Evolutionary conservation across 495 filamentous ascomycete species (phyloP).

Genomic region (Trichoderma reesei): DNA sequence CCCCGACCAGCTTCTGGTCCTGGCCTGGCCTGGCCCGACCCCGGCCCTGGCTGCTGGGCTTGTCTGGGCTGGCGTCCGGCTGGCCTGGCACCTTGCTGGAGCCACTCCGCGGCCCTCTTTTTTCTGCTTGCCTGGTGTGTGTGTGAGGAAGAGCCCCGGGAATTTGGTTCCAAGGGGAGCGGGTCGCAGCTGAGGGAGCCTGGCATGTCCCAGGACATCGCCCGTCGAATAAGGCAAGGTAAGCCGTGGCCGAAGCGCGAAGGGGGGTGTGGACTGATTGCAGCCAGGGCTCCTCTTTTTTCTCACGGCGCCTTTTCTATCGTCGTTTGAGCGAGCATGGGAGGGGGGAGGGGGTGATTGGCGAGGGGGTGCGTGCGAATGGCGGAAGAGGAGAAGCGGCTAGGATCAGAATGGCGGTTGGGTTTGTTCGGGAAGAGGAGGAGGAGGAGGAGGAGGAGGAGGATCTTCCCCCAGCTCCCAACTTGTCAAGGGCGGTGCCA

Average conservation of each 20-base stretch:
- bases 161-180: constrained; percentile 3
- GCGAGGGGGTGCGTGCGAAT: neutral
- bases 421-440: neutral
- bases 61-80: too few relatives aligned
- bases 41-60: too few relatives aligned
- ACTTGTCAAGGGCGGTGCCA: neutral
- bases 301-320: neutral
- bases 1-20: too few relatives aligned
- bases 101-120: neutral
- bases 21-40: too few relatives aligned
- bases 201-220: constrained; percentile 2
- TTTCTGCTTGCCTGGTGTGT: neutral
- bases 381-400: neutral
- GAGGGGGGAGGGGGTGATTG: neutral
- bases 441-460: neutral
- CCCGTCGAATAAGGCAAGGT: constrained; percentile 2
- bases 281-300: neutral
- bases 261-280: neutral
- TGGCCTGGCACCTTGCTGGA: too few relatives aligned
- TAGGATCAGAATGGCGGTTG: neutral
- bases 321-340: neutral
- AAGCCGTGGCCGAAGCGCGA: constrained; percentile 5
- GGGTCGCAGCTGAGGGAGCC: constrained; percentile 8
- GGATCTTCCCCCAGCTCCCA: constrained; percentile 5
- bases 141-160: neutral